A percentile compares a stretch with the other conserved stretches of the same genome.
Evolutionary conservation across 1,284 basidiomycete species (phyloP).

Genomic region (Termitomyces sp.): DNA sequence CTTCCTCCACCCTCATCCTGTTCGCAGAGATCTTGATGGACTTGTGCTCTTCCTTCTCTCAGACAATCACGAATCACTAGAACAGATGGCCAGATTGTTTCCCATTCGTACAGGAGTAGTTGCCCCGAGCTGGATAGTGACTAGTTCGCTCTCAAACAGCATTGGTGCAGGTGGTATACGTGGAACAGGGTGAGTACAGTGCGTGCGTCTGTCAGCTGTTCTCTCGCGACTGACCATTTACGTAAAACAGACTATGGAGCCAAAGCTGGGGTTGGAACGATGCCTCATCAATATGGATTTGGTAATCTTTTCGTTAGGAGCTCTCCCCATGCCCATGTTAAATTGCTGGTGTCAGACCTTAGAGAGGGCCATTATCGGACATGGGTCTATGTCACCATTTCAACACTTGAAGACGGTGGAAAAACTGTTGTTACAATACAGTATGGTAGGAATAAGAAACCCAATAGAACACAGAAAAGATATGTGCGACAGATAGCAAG

Average conservation of each 20-base stretch:
- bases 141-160: constrained; percentile 44
- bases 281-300: constrained; percentile 40
- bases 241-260: constrained; percentile 41
- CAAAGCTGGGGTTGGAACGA: constrained; percentile 53
- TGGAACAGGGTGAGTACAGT: constrained; percentile 58
- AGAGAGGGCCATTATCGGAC: not conserved
- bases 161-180: constrained; percentile 67
- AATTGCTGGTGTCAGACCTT: not conserved
- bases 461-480: constrained; percentile 30
- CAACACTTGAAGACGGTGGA: constrained; percentile 48
- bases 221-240: not conserved
- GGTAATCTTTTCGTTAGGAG: constrained; percentile 22
- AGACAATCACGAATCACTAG: constrained; percentile 51
- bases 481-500: constrained; percentile 48
- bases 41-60: constrained; percentile 57
- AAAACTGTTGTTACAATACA: constrained; percentile 73
- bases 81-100: constrained; percentile 64
- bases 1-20: constrained; percentile 68
- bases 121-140: constrained; percentile 71
- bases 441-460: constrained; percentile 45
- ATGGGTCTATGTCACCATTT: constrained; percentile 25
- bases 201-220: not conserved
- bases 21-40: constrained; percentile 19
- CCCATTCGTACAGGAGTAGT: constrained; percentile 76
- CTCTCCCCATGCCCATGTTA: not conserved